Base-by-base conservation (phyloP, 140 eudicot species). In the Flaveria floridana region DNA sequence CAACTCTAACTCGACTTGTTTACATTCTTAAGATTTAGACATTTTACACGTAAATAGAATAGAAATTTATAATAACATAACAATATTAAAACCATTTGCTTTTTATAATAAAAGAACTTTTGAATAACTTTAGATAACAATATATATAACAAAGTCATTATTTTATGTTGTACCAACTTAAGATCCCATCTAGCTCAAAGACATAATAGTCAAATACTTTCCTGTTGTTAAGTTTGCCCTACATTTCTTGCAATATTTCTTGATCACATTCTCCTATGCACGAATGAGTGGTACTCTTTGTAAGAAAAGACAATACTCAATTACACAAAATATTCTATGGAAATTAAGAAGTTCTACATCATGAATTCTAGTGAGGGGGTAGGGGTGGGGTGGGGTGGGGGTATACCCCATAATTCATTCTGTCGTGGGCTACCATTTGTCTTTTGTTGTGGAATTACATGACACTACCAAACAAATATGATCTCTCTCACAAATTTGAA, bases 371-470 rank as follows among this genome's bases (percentile, higher is more conserved):
- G 63, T 72, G 78, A 83, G 25, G 10, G 20, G 39, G 25, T 48
- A 14, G 55, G 55, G 70, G 34, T 18, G 55, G 55, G 4, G 16
- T 15, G 1, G 15, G 65, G 34, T 16, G 1, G 34, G 55, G 16
- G 10, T 48, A 21, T 10, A 39, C 39, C 67, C 1, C 42, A 59
- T 64, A 77, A 77, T 75, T 61, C 64, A 82, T 30, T 78, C 72
- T 83, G 80, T 83, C 81, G 73, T 64, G 82, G 76, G 83, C 81
- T 70, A 75, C 79, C 56, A 20, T 84, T 83, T 88, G 91, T 89
- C 87, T 75, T 78, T 80, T 76, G 65, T 75, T 23, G 47, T 84
- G 95, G 87, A 78, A 53, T 78, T 80, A 69, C 75, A 59, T 75
- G 68, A 37, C 52, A 53, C 81, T 52, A 78, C 59, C 26, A 65